Conservation (phyloP, 306 rosid genomes). For the Cucurbita pepo region DNA sequence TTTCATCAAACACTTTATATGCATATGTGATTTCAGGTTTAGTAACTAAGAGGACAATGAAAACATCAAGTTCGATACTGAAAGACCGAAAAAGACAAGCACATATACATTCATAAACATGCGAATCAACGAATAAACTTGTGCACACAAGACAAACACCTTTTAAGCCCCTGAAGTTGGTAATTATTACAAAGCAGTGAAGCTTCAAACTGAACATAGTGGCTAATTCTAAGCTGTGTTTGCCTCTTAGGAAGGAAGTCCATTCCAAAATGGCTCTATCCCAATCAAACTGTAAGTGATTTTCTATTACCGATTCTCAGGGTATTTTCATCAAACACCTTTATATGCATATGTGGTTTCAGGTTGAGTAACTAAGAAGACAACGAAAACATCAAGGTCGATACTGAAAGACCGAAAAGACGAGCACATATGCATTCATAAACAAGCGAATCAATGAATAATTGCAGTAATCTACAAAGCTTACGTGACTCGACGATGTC, state of each 20-base stretch:
- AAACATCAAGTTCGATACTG: background rate
- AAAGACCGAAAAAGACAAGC: background rate
- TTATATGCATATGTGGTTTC: background rate
- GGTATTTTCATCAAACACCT: background rate
- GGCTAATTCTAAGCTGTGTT: background rate
- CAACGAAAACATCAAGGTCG: background rate
- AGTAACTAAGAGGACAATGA: background rate
- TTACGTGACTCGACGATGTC: slow-evolving; percentile 32
- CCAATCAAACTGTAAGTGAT: background rate
- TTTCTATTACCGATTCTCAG: background rate
- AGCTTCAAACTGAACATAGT: background rate
- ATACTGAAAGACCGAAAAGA: background rate
- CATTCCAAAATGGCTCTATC: background rate
- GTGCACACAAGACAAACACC: background rate
- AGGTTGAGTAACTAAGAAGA: background rate
- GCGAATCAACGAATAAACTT: background rate
- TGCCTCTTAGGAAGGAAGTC: background rate
- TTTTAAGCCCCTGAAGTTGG: background rate
- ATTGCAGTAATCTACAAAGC: slow-evolving; percentile 7
- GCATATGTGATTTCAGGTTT: background rate
- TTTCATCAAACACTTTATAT: background rate
- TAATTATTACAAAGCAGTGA: background rate
- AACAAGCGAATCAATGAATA: background rate
- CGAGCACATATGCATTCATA: background rate
- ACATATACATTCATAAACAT: background rate